phyloP scores from a whole-genome alignment of 2,329 filamentous ascomycete species.

The Monascus ruber region DNA sequence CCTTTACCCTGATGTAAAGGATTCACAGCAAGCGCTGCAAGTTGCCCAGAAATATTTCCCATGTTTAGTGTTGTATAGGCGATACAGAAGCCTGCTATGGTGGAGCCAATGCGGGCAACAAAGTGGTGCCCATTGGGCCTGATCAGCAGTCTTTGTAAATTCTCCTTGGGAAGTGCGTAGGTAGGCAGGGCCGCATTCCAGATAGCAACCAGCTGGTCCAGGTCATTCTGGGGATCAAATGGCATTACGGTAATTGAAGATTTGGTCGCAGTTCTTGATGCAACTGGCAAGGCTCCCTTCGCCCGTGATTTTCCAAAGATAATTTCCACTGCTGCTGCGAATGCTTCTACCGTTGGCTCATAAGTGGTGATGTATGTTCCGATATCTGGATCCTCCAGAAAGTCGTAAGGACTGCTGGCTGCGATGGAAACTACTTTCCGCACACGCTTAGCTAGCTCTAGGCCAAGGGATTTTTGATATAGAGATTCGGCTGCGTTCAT shows the following conservation, averaged over 20 bases:
- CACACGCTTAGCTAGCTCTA: conserved; percentile 18
- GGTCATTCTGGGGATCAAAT: conserved; percentile 14
- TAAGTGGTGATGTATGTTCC: conserved; percentile 35
- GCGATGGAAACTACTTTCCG: conserved; percentile 28
- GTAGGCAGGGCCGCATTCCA: conserved; percentile 28
- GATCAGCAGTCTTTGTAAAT: conserved; percentile 16
- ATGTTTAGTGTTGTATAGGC: conserved; percentile 18
- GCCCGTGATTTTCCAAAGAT: conserved; percentile 25
- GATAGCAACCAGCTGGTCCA: conserved; percentile 17
- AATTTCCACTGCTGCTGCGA: conserved; percentile 26
- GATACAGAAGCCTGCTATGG: conserved; percentile 28
- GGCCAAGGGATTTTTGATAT: conserved; percentile 25
- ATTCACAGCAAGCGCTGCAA: conserved; percentile 28
- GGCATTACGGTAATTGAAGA: conserved; percentile 5
- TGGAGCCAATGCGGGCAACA: conserved; percentile 16
- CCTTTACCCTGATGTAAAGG: conserved; percentile 24
- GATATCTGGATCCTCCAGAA: conserved; percentile 24
- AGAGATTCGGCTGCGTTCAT: conserved; percentile 28
- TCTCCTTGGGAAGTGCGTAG: conserved; percentile 20
- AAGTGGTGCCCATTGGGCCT: conserved; percentile 21
- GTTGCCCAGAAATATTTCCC: conserved; percentile 15
- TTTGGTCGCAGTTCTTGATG: conserved; percentile 6
- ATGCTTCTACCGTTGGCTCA: conserved; percentile 34
- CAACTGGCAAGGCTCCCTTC: conserved; percentile 27
- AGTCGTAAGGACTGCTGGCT: conserved; percentile 35